Evolutionary conservation across 352 stramenopile genomes (phyloP), one percentile per base, ranked within the genome.

Genomic region (Achlya hypogyna): DNA sequence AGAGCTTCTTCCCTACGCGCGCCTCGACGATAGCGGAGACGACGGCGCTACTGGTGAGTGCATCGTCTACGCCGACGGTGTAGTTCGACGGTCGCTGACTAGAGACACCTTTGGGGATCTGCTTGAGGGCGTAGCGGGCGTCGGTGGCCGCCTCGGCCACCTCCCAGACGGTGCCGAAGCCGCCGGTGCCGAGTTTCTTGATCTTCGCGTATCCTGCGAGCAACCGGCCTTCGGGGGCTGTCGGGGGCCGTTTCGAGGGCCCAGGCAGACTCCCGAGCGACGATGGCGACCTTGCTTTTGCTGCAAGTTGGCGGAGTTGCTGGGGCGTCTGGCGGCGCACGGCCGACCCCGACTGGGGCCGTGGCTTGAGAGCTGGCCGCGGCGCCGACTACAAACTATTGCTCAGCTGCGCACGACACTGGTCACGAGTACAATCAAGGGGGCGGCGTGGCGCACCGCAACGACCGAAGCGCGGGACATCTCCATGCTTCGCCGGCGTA

Each of bases 151-250:
- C 18, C 22, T 35, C 32, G 40, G 5, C 20, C 22, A 63, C 54
- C 51, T 63, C 32, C 54, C 54, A 63, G 16, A 63, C 54, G 4
- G 54, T 63, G 10, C 54, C 54, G 22, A 31, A 63, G 1, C 54
- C 54, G 1, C 54, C 54, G 43, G 34, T 22, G 35, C 54, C 54
- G 9, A 63, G 35, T 27, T 63, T 63, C 35, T 63, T 63, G 32
- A 63, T n/a, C 34, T 63, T 63, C 18, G 54, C 51, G 54, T 63
- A 63, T 5, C 54, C 54, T 32, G 32, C 16, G 3, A 63, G 22
- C 27, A 34, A 34, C 22, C 54, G 31, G 22, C 20, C 22, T 22
- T 63, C 54, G 32, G 54, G 29, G 1, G 29, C 53, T 2, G 12
- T 28, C 34, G 28, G 34, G 6, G 34, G 34, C 14, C 34, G 34